Evolutionary conservation across 2,329 filamentous ascomycete genomes (phyloP).

Genomic region (Arthrobotrys pseudoclavata): DNA sequence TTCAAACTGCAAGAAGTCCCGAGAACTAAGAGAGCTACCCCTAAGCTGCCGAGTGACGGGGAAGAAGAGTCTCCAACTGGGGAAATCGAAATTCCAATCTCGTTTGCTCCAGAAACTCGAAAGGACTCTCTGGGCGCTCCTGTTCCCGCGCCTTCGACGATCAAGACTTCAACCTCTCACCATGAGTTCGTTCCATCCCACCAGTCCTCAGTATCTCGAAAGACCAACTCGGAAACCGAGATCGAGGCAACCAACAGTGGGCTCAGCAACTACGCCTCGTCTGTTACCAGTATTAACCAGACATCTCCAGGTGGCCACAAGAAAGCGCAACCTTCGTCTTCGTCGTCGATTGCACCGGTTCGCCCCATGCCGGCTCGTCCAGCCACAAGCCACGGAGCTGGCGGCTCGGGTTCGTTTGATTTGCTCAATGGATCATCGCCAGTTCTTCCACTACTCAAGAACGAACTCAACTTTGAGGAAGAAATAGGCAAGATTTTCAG

Average conservation of each 20-base stretch:
- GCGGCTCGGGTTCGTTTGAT: conserved; percentile 62
- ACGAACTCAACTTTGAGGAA: conserved; percentile 93
- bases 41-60: conserved; percentile 37
- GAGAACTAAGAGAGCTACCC: conserved; percentile 71
- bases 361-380: conserved; percentile 65
- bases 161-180: conserved; percentile 25
- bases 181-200: conserved; percentile 52
- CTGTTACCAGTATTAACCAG: conserved; percentile 51
- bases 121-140: conserved; percentile 48
- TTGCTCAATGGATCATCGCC: conserved; percentile 54
- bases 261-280: conserved; percentile 54
- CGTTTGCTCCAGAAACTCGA: conserved; percentile 47
- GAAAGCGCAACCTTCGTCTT: conserved; percentile 46
- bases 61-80: conserved; percentile 22
- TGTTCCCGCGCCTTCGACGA: conserved; percentile 17
- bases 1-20: conserved; percentile 88
- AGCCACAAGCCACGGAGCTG: conserved; percentile 61
- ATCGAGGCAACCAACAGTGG: conserved; percentile 47
- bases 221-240: conserved; percentile 59
- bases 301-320: conserved; percentile 55
- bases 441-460: conserved; percentile 69
- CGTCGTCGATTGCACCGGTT: conserved; percentile 38
- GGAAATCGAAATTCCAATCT: conserved; percentile 47
- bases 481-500: conserved; percentile 91
- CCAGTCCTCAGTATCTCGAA: conserved; percentile 48